phyloP scores from a whole-genome alignment of 148 eudicot species.

The Nepenthes gracilis region DNA sequence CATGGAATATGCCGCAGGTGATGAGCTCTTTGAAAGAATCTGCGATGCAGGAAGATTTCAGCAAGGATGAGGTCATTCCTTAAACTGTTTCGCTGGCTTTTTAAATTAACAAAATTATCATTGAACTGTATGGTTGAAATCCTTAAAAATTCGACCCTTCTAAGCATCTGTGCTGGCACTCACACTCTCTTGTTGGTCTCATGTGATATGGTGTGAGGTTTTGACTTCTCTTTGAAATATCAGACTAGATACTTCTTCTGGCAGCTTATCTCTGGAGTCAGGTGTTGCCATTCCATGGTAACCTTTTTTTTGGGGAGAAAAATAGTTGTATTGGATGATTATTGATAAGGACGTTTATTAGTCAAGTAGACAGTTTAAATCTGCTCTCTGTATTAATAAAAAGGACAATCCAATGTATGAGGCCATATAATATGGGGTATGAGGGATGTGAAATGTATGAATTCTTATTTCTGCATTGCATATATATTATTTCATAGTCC shows the following conservation, averaged over 20 bases:
- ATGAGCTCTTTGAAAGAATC: conserved; percentile 73
- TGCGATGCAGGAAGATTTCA: conserved; percentile 48
- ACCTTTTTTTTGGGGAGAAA: neutral
- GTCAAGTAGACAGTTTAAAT: too few relatives aligned
- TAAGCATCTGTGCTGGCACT: too few relatives aligned
- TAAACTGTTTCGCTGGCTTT: neutral
- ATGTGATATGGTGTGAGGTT: neutral
- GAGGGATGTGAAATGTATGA: too few relatives aligned
- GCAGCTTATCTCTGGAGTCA: conserved; percentile 80
- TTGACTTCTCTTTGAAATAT: conserved; percentile 4
- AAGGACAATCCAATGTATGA: too few relatives aligned
- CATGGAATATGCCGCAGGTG: conserved; percentile 94
- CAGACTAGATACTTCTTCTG: conserved; percentile 89
- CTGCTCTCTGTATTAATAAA: too few relatives aligned
- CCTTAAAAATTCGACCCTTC: neutral
- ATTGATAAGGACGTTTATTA: too few relatives aligned
- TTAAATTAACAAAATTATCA: neutral
- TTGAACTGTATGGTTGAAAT: neutral
- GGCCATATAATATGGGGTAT: too few relatives aligned
- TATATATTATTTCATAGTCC: too few relatives aligned
- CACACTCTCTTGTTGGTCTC: neutral
- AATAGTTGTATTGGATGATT: neutral
- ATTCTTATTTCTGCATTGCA: too few relatives aligned
- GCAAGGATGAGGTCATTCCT: conserved; percentile 67
- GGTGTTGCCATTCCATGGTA: conserved; percentile 82